Evolutionary conservation across 2,329 filamentous ascomycete genomes (phyloP).

Genomic region (Helotiales sp.): DNA sequence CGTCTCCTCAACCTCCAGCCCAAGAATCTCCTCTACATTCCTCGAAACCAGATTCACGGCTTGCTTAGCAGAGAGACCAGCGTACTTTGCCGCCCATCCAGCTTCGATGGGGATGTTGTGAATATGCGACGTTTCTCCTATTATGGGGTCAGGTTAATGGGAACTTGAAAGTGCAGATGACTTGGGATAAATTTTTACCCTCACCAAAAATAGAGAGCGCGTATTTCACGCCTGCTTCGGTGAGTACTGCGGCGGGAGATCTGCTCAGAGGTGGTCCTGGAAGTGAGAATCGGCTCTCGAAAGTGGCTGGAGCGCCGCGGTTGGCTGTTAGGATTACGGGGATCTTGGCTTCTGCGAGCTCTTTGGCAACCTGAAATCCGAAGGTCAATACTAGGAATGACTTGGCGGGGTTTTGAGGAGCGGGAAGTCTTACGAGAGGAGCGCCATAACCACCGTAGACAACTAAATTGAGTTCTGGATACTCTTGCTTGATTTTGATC

Average conservation of each 20-base stretch:
- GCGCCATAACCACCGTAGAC: conserved; percentile 49
- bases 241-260: conserved; percentile 47
- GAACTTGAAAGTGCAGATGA: neutral
- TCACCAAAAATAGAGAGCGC: conserved; percentile 42
- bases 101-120: conserved; percentile 49
- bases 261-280: conserved; percentile 50
- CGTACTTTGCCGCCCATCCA: conserved; percentile 49
- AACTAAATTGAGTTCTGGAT: conserved; percentile 44
- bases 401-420: neutral
- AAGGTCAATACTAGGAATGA: neutral
- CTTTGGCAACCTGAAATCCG: conserved; percentile 44
- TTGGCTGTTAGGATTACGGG: conserved; percentile 51
- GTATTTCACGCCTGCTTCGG: conserved; percentile 48
- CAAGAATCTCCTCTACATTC: conserved; percentile 50
- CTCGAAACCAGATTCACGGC: conserved; percentile 47
- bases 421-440: conserved; percentile 43
- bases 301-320: conserved; percentile 44
- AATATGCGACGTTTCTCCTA: conserved; percentile 40
- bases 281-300: conserved; percentile 47
- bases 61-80: conserved; percentile 43
- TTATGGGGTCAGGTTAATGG: neutral
- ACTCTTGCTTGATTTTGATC: conserved; percentile 47
- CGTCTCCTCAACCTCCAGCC: conserved; percentile 39
- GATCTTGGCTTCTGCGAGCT: conserved; percentile 48
- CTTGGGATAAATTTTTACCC: conserved; percentile 23